phyloP scores from a whole-genome alignment of 192 early-diverging fungal genomes.

The Lobosporangium transversale region DNA sequence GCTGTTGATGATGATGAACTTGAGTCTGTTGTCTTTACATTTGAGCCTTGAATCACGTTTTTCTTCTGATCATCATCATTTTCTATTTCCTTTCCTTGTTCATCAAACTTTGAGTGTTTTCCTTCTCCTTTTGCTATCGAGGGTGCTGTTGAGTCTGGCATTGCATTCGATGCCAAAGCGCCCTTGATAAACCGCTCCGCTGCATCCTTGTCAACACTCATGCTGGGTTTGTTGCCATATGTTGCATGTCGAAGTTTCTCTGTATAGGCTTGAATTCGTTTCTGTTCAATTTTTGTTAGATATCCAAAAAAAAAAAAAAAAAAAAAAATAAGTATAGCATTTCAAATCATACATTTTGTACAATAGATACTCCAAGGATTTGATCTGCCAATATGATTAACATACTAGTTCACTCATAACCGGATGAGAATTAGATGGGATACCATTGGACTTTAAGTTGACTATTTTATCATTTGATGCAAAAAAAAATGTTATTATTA shows the following conservation, averaged over 20 bases:
- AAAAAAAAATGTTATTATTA: background rate
- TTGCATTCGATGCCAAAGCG: conserved; percentile 40
- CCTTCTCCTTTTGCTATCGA: conserved; percentile 4
- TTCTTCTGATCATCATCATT: background rate
- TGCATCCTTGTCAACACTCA: conserved; percentile 60
- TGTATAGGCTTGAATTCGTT: conserved; percentile 56
- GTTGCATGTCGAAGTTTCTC: conserved; percentile 17
- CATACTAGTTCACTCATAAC: conserved; percentile 65
- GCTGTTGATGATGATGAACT: conserved; percentile 1
- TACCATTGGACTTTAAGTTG: conserved; percentile 64
- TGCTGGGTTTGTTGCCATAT: conserved; percentile 32
- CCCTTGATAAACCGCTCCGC: conserved; percentile 60
- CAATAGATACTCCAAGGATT: too few relatives aligned
- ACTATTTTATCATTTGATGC: conserved; percentile 32
- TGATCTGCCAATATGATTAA: too few relatives aligned
- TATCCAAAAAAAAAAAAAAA: background rate
- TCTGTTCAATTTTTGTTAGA: conserved; percentile 37
- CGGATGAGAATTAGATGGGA: conserved; percentile 60
- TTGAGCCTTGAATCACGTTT: background rate
- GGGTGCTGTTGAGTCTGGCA: conserved; percentile 12
- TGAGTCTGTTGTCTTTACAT: background rate
- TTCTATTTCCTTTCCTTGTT: background rate
- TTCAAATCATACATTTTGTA: background rate
- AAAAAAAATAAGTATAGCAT: background rate
- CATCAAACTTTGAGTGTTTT: conserved; percentile 12